A percentile compares a stretch with the other conserved stretches of the same genome.
Evolutionary conservation across 495 filamentous ascomycete genomes (phyloP).

Genomic region (Penicillium tannophilum): DNA sequence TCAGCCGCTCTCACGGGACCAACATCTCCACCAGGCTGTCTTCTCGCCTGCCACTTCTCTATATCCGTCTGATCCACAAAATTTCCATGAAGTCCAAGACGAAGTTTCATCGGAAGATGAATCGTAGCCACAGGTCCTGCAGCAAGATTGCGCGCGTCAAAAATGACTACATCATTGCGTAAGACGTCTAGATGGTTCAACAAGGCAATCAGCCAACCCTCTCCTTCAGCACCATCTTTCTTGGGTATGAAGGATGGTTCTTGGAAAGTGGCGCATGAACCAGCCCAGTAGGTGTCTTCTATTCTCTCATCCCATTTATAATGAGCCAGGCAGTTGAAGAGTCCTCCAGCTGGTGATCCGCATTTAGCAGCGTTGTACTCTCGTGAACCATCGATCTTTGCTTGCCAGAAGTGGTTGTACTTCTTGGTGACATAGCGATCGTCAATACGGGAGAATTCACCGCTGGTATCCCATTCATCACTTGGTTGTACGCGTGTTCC

Average conservation of each 20-base stretch:
- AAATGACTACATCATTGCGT: constrained; percentile 52
- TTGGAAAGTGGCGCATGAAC: constrained; percentile 53
- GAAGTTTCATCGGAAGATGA: constrained; percentile 18
- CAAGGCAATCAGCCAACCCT: constrained; percentile 57
- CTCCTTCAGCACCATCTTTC: constrained; percentile 46
- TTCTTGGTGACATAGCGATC: constrained; percentile 54
- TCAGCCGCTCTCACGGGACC: no score
- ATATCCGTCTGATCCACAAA: constrained; percentile 22
- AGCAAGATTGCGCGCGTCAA: constrained; percentile 48
- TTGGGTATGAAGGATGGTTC: constrained; percentile 60
- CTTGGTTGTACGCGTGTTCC: constrained; percentile 28
- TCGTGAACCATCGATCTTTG: constrained; percentile 44
- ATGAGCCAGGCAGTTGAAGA: constrained; percentile 1
- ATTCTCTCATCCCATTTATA: constrained; percentile 12
- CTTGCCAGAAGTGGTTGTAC: constrained; percentile 58
- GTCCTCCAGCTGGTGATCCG: no score
- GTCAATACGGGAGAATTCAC: constrained; percentile 62
- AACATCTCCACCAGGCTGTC: no score
- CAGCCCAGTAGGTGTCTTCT: constrained; percentile 47
- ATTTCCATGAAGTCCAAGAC: constrained; percentile 19
- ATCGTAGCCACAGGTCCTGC: constrained; percentile 47
- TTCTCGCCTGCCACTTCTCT: no score
- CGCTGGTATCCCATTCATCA: constrained; percentile 42
- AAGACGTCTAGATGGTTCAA: constrained; percentile 55
- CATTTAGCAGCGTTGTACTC: constrained; percentile 36